Conservation (phyloP, 2,329 filamentous ascomycete species). For the Aspergillus sclerotialis region DNA sequence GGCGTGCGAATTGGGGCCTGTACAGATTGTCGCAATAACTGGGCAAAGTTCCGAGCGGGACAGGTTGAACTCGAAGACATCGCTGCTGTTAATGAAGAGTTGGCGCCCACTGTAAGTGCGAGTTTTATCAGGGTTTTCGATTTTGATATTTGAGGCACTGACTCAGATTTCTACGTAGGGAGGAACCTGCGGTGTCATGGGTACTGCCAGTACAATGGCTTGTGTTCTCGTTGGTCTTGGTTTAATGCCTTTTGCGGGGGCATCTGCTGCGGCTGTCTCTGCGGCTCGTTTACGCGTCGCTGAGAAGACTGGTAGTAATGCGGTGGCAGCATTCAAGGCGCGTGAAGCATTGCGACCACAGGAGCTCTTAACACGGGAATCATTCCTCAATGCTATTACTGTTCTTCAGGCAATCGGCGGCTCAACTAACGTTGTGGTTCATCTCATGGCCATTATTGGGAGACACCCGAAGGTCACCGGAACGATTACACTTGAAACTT, state of each 20-base stretch:
- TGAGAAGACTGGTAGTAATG: constrained; percentile 44
- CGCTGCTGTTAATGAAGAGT: constrained; percentile 59
- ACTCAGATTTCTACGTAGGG: constrained; percentile 13
- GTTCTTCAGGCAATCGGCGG: constrained; percentile 48
- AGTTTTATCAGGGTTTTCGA: too few relatives aligned
- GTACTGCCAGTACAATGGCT: constrained; percentile 50
- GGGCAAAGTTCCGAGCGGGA: constrained; percentile 60
- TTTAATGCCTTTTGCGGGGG: constrained; percentile 45
- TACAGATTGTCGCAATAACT: constrained; percentile 65
- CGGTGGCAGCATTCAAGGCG: constrained; percentile 34
- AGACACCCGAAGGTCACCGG: constrained; percentile 41
- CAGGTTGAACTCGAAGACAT: constrained; percentile 65
- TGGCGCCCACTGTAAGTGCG: constrained; percentile 60
- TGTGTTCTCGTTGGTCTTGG: constrained; percentile 45
- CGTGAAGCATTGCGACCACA: constrained; percentile 37
- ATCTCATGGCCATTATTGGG: constrained; percentile 46
- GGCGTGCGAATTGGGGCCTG: constrained; percentile 62
- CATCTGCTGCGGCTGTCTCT: constrained; percentile 46
- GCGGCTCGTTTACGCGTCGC: constrained; percentile 44
- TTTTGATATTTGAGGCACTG: too few relatives aligned
- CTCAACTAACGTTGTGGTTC: constrained; percentile 49
- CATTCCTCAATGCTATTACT: constrained; percentile 45
- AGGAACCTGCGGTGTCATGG: constrained; percentile 50
- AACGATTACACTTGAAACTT: constrained; percentile 36
- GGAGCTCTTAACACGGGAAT: constrained; percentile 36